phyloP scores from a whole-genome alignment of 371 early-diverging fungal genomes.

The Rhizopus stolonifer region DNA sequence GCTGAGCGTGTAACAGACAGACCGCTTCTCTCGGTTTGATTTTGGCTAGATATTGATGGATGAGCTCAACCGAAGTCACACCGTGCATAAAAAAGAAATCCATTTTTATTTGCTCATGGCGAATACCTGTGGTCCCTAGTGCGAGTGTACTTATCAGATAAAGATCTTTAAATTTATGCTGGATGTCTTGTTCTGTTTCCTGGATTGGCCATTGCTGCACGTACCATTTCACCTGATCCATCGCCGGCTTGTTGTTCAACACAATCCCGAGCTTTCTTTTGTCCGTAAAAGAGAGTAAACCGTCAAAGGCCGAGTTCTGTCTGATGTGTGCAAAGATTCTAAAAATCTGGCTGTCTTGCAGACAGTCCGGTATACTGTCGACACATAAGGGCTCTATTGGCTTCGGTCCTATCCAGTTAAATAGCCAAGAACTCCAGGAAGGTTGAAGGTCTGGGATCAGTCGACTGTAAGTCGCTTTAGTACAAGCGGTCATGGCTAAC shows the following conservation, averaged over 20 bases:
- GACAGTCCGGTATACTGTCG: neutral
- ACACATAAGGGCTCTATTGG: neutral
- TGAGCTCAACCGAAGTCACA: constrained; percentile 52
- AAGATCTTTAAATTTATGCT: constrained; percentile 37
- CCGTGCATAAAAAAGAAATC: constrained; percentile 59
- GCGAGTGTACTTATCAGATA: constrained; percentile 23
- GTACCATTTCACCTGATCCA: constrained; percentile 29
- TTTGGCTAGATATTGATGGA: constrained; percentile 38
- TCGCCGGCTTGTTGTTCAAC: constrained; percentile 21
- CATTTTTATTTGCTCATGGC: constrained; percentile 21
- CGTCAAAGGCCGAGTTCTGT: constrained; percentile 37
- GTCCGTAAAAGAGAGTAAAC: constrained; percentile 13
- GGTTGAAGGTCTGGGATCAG: constrained; percentile 17
- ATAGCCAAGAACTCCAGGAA: constrained; percentile 2
- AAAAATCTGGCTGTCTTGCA: constrained; percentile 26
- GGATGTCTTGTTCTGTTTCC: constrained; percentile 29
- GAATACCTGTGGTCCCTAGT: constrained; percentile 34
- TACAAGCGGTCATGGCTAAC: constrained; percentile 53
- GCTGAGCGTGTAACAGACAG: constrained; percentile 41
- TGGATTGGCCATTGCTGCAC: constrained; percentile 32
- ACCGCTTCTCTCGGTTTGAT: constrained; percentile 36
- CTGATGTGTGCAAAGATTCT: constrained; percentile 25
- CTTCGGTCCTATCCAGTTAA: constrained; percentile 6
- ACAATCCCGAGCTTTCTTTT: constrained; percentile 17
- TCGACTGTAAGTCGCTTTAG: constrained; percentile 16